Evolutionary conservation across 2,329 filamentous ascomycete genomes (phyloP).

Genomic region (Akanthomyces dipterigenus): DNA sequence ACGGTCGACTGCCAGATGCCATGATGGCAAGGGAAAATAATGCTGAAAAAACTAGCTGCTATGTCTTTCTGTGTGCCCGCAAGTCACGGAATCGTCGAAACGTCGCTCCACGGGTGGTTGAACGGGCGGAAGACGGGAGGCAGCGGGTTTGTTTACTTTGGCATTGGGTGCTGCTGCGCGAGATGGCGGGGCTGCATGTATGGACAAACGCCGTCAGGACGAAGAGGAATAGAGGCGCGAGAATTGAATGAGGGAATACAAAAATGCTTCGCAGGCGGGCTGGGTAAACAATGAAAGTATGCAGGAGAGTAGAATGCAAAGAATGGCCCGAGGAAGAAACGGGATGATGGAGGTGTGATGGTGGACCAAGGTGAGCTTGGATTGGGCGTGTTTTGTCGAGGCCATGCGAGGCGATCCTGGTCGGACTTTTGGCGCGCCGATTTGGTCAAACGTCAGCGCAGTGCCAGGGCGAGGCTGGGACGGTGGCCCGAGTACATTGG

Average conservation of each 20-base stretch:
- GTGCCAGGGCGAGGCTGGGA: conserved; percentile 8
- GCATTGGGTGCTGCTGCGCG: conserved; percentile 1
- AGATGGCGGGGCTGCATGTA: conserved; percentile 3
- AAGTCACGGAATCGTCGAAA: background rate
- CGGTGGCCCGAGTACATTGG: background rate
- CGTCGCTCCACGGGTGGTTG: background rate
- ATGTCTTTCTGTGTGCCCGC: background rate
- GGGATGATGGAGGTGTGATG: background rate
- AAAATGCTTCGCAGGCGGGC: background rate
- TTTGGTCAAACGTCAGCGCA: conserved; percentile 1
- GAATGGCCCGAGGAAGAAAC: background rate
- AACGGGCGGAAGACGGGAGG: background rate
- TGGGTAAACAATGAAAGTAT: background rate
- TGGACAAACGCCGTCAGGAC: background rate
- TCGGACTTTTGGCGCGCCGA: conserved; percentile 1
- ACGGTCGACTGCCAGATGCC: conserved; percentile 34
- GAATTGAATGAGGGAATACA: background rate
- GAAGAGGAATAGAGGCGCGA: background rate
- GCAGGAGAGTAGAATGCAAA: background rate
- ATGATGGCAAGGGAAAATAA: conserved; percentile 28
- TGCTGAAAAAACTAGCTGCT: background rate
- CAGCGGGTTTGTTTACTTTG: conserved; percentile 10
- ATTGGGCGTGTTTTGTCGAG: conserved; percentile 8
- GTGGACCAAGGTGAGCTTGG: background rate
- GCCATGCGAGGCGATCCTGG: background rate